Evolutionary conservation across 2,329 filamentous ascomycete genomes (phyloP), one percentile per base, ranked within the genome.

Genomic region (Clarireedia monteithiana): DNA sequence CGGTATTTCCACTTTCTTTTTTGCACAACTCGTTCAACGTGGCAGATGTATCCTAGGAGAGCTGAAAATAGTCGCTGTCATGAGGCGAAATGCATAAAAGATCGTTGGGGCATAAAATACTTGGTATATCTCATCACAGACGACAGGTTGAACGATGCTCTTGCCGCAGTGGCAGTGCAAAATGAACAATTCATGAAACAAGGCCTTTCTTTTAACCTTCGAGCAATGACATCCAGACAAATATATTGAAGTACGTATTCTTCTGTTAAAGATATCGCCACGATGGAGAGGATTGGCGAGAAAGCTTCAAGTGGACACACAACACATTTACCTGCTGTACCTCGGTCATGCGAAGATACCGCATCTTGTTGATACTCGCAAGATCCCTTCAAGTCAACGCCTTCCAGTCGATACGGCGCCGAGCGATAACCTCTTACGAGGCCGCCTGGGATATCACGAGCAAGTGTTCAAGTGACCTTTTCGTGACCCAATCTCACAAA

Each of bases 101-200:
- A 48, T 55, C 42, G 27, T 50, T 39, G 53, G 47, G 53, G 50
- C 20, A 45, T 38, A 55, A 34, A 34, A 34, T 12, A 20, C 20
- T 20, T 20, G 20, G 38, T 47, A 50, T 44, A 26, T 36, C n/a
- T 55, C 26, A 24, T 49, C 52, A 54, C 52, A 45, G 52, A 54
- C 52, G 36, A 55, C 36, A 50, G 46, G 46, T 44, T 55, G 53
- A 38, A 26, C 47, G 47, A 50, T 55, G 53, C 53, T 20, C 20
- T 27, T 12, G 36, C 46, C 47, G 47, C 48, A 44, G 53, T 55
- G 53, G 53, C 53, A 50, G 53, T 55, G 40, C 47, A 48, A 14
- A 14, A 12, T 15, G 23, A 24, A 26, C 20, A 23, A 26, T 27
- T 26, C 15, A 26, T 47, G 44, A 47, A 47, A 47, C 44, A 47